These are phyloP conservation scores for Dactylellina sp. DNA, from an alignment of 2,329 filamentous ascomycete species.

Conservation along the genomic window DNA sequence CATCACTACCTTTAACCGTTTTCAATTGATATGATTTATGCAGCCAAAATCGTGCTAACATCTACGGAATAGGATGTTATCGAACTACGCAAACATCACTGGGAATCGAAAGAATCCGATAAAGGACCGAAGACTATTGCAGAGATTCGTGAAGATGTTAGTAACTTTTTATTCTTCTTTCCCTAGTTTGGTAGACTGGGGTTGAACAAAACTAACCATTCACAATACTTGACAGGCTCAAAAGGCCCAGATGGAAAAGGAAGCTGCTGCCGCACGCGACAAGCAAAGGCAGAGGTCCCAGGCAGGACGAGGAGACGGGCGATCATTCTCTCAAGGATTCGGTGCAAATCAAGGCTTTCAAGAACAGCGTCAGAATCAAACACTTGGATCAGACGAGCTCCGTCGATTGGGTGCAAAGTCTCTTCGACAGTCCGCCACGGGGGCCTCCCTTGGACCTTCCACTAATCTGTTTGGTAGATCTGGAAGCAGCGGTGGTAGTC, in stretches of 20 bases:
- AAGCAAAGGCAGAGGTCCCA: slow-evolving; percentile 75
- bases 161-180: neutral
- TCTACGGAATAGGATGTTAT: slow-evolving; percentile 75
- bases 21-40: too few species aligned
- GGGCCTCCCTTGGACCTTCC: slow-evolving; percentile 77
- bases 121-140: slow-evolving; percentile 98
- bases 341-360: slow-evolving; percentile 74
- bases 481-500: slow-evolving; percentile 73
- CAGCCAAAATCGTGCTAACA: neutral
- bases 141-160: slow-evolving; percentile 84
- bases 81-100: slow-evolving; percentile 81
- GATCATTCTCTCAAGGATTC: slow-evolving; percentile 78
- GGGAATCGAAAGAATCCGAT: slow-evolving; percentile 87
- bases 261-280: slow-evolving; percentile 69
- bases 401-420: slow-evolving; percentile 79
- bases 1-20: too few species aligned
- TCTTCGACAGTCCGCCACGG: slow-evolving; percentile 72
- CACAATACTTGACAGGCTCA: slow-evolving; percentile 67
- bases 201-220: neutral
- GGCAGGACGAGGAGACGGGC: slow-evolving; percentile 86
- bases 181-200: neutral
- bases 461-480: slow-evolving; percentile 93
- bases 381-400: slow-evolving; percentile 90
- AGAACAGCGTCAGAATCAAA: slow-evolving; percentile 77
- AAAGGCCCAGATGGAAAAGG: slow-evolving; percentile 83